phyloP scores from a whole-genome alignment of 2,329 filamentous ascomycete genomes.

The Coniosporium tulheliwenetii region DNA sequence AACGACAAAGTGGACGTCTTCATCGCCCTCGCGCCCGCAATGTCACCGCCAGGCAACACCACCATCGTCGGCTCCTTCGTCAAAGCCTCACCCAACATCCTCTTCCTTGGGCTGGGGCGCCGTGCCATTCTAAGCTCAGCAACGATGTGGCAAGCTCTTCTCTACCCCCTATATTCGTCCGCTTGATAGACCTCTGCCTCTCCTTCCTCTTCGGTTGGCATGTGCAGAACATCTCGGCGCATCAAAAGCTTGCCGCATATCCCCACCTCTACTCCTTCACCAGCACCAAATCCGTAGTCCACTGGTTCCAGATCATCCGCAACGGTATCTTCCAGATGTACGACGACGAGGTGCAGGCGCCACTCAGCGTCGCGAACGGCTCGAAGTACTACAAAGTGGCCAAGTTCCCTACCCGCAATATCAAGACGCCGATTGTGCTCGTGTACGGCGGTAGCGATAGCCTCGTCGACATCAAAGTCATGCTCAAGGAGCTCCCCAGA shows the following conservation, averaged over 20 bases:
- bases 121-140: conserved; percentile 83
- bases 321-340: conserved; percentile 97
- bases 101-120: conserved; percentile 85
- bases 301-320: conserved; percentile 99
- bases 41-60: conserved; percentile 82
- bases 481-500: conserved; percentile 74
- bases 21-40: conserved; percentile 86
- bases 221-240: conserved; percentile 63
- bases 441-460: conserved; percentile 91
- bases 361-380: conserved; percentile 51
- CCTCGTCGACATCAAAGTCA: conserved; percentile 81
- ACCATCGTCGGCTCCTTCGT: conserved; percentile 87
- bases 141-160: conserved; percentile 91
- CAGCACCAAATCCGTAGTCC: conserved; percentile 89
- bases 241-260: conserved; percentile 90
- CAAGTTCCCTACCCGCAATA: conserved; percentile 91
- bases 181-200: conserved; percentile 69
- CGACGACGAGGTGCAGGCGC: conserved; percentile 79
- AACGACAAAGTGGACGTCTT: conserved; percentile 94
- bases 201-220: conserved; percentile 82
- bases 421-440: conserved; percentile 85
- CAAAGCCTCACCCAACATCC: conserved; percentile 80
- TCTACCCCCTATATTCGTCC: conserved; percentile 92
- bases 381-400: conserved; percentile 91
- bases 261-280: conserved; percentile 94